Base-by-base conservation (phyloP, 2,329 filamentous ascomycete species). In the Septoria linicola region DNA sequence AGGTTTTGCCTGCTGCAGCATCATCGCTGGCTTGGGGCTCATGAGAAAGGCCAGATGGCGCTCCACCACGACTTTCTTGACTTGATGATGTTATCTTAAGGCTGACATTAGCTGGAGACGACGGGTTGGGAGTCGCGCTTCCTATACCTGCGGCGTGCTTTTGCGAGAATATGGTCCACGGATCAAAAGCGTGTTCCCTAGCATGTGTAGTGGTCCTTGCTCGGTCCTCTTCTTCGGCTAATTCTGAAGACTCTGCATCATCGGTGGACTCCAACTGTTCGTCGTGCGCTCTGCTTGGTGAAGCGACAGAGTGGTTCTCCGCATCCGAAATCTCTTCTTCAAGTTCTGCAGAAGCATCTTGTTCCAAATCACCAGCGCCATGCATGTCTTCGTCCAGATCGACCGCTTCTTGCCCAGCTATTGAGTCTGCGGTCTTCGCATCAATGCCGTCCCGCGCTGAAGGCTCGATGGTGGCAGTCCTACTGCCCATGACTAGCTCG, bases 51-150 rank as follows among this genome's bases (percentile, higher is more conserved):
- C 46, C 46, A 49, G 37, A 49, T 21, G 17, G 16, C 19, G 19
- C 23, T 37, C 46, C 46, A 49, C 46, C 46, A 49, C 19, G 46
- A 49, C n/a, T n/a, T n/a, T 49, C 46, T 32, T 35, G 39, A 41
- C 36, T 41, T 19, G 46, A 8, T 31, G 16, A 27, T 49, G 25
- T 41, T 30, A 32, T 49, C 51, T 53, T 49, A 27, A 46, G 13
- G n/a, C 23, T 27, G 32, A 45, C 23, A 17, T 53, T 49, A 48
- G 50, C 50, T 31, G 31, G 19, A 27, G 32, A 10, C 19, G 44
- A 49, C 25, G 48, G n/a, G 14, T 30, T 27, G 41, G 42, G 20
- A 30, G 36, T 19, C 37, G 27, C 16, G 10, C 20, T 14, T 49
- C 20, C 36, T 32, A 35, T 49, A 49, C 46, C 46, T 49, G 46